Conservation (phyloP, 2,329 filamentous ascomycete genomes). For the Drechslera avenae region DNA sequence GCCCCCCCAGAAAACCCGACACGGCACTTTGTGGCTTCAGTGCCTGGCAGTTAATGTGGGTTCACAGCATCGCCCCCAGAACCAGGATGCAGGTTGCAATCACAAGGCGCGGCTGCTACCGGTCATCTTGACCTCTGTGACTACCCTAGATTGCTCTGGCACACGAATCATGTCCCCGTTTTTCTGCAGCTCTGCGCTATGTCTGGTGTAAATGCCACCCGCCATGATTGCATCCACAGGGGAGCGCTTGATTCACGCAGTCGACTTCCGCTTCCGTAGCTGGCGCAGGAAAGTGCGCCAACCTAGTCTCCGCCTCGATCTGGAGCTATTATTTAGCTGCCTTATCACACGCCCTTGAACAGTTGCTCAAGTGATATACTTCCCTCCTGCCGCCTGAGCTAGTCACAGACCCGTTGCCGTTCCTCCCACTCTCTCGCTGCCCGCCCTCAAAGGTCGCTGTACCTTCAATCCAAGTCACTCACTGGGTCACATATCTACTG, state of each 20-base stretch:
- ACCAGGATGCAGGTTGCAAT: constrained; percentile 29
- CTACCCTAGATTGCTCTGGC: constrained; percentile 31
- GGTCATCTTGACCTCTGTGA: constrained; percentile 29
- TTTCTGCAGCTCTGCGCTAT: constrained; percentile 17
- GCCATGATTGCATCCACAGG: constrained; percentile 33
- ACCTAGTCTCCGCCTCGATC: constrained; percentile 39
- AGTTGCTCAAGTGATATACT: constrained; percentile 37
- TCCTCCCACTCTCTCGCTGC: constrained; percentile 12
- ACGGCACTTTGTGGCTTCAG: constrained; percentile 26
- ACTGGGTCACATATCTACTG: too few species aligned
- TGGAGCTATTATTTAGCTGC: constrained; percentile 37
- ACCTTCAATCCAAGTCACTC: constrained; percentile 5
- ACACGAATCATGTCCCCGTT: constrained; percentile 34
- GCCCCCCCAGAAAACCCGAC: constrained; percentile 19
- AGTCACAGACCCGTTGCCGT: constrained; percentile 12
- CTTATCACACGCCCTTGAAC: constrained; percentile 35
- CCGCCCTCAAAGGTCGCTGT: too few species aligned
- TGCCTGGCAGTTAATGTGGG: constrained; percentile 26
- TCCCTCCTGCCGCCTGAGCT: constrained; percentile 28
- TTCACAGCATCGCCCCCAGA: constrained; percentile 27
- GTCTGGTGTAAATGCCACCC: constrained; percentile 27
- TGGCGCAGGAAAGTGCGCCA: constrained; percentile 28
- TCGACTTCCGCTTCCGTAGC: constrained; percentile 35
- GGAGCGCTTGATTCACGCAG: constrained; percentile 37
- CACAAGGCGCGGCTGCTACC: constrained; percentile 33